Conservation (phyloP, 2,329 filamentous ascomycete species). For the Alternaria burnsii region DNA sequence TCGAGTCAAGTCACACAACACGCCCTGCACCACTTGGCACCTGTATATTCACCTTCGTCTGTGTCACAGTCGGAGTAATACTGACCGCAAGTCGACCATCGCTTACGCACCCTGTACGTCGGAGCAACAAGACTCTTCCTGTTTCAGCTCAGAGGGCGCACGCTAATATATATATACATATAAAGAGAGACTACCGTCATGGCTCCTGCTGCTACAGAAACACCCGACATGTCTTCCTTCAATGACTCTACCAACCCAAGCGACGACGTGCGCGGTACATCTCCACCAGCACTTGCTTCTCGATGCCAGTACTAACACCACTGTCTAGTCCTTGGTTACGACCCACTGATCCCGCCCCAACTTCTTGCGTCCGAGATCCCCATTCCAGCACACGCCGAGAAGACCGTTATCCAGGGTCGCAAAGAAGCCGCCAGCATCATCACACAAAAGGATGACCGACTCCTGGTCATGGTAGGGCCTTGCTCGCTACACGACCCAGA, state of each 20-base stretch:
- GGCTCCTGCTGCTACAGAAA: conserved; percentile 25
- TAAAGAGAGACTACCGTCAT: conserved; percentile 25
- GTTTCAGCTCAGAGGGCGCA: conserved; percentile 3
- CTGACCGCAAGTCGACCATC: conserved; percentile 24
- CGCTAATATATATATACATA: conserved; percentile 19
- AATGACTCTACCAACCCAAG: conserved; percentile 45
- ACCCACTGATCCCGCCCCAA: conserved; percentile 88
- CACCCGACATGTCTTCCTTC: conserved; percentile 41
- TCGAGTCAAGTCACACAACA: conserved; percentile 13
- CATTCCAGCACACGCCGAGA: conserved; percentile 64
- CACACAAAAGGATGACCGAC: conserved; percentile 80
- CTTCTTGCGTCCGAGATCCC: conserved; percentile 88
- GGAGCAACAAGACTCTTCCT: neutral
- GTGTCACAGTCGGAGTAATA: conserved; percentile 21
- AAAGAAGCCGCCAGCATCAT: conserved; percentile 77
- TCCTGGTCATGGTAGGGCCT: conserved; percentile 92
- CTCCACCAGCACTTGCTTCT: neutral
- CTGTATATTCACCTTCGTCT: conserved; percentile 5
- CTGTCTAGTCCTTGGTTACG: conserved; percentile 82
- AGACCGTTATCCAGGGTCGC: conserved; percentile 76
- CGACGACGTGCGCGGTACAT: conserved; percentile 63
- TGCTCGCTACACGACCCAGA: conserved; percentile 97
- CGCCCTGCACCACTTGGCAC: conserved; percentile 10
- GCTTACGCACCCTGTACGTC: conserved; percentile 15
- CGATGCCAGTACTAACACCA: conserved; percentile 20